Evolutionary conservation across 2,329 filamentous ascomycete genomes (phyloP).

Genomic region (Rachicladosporium sp.): DNA sequence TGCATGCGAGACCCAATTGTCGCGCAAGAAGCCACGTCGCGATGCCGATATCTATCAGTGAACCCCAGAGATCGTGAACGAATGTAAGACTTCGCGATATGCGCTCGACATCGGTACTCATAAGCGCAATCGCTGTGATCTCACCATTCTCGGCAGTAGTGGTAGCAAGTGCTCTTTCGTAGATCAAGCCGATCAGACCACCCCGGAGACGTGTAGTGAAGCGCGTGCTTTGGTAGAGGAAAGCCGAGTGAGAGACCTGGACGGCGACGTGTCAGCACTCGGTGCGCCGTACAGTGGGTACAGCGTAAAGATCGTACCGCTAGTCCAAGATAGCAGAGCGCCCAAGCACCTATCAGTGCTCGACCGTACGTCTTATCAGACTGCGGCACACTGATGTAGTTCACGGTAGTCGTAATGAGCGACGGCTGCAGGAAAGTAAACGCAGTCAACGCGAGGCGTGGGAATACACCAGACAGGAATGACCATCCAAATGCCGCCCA

Average conservation of each 20-base stretch:
- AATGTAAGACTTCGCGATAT: constrained; percentile 8
- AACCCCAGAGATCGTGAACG: constrained; percentile 10
- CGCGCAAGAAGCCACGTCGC: constrained; percentile 11
- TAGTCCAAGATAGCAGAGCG: constrained; percentile 20
- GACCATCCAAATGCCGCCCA: constrained; percentile 19
- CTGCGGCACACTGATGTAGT: not conserved
- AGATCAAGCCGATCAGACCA: constrained; percentile 9
- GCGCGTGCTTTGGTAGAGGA: constrained; percentile 8
- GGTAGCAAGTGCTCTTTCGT: constrained; percentile 7
- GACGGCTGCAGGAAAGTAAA: constrained; percentile 28
- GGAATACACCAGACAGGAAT: constrained; percentile 21
- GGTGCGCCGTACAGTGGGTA: constrained; percentile 2
- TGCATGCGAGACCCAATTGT: constrained; percentile 10
- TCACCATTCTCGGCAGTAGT: constrained; percentile 8
- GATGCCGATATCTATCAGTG: constrained; percentile 13
- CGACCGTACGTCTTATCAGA: constrained; percentile 9
- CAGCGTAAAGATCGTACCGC: constrained; percentile 9
- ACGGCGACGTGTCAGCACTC: constrained; percentile 4
- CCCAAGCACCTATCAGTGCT: constrained; percentile 22
- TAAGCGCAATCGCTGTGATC: constrained; percentile 9
- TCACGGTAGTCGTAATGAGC: constrained; percentile 18
- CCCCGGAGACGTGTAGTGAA: constrained; percentile 12
- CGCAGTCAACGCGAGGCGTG: constrained; percentile 21
- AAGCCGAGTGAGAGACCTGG: constrained; percentile 6
- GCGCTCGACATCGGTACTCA: constrained; percentile 12